Conservation (phyloP, 345 rosid species). For the Ceriops decandra region DNA sequence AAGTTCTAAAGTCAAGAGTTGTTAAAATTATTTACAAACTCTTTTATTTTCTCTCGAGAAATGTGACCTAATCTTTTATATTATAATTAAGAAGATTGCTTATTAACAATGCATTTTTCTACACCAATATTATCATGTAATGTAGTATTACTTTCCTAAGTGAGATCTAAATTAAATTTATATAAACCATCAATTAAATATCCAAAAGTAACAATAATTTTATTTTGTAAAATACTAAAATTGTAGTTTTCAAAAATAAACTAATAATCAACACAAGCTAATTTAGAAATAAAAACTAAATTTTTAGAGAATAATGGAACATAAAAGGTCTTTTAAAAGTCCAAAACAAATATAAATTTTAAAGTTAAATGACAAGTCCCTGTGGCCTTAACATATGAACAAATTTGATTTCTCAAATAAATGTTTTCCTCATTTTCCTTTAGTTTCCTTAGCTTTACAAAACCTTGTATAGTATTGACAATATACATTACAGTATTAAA, state of each 20-base stretch:
- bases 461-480: neutral
- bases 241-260: neutral
- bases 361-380: neutral
- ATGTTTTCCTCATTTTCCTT: neutral
- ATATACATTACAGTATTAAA: neutral
- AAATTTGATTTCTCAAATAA: neutral
- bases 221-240: neutral
- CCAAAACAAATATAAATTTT: neutral
- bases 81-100: neutral
- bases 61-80: neutral
- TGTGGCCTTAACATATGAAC: neutral
- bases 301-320: slow-evolving; percentile 5
- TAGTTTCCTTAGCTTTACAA: neutral
- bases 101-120: neutral
- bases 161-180: neutral
- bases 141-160: neutral
- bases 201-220: neutral
- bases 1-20: neutral
- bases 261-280: neutral
- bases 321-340: slow-evolving; percentile 1
- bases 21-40: neutral
- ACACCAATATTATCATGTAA: neutral
- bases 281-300: slow-evolving; percentile 4
- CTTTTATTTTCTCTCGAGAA: neutral
- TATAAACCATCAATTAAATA: neutral